Evolutionary conservation across 371 early-diverging fungal species (phyloP), one percentile per base, ranked within the genome.

Genomic region (Mortierella sp.): DNA sequence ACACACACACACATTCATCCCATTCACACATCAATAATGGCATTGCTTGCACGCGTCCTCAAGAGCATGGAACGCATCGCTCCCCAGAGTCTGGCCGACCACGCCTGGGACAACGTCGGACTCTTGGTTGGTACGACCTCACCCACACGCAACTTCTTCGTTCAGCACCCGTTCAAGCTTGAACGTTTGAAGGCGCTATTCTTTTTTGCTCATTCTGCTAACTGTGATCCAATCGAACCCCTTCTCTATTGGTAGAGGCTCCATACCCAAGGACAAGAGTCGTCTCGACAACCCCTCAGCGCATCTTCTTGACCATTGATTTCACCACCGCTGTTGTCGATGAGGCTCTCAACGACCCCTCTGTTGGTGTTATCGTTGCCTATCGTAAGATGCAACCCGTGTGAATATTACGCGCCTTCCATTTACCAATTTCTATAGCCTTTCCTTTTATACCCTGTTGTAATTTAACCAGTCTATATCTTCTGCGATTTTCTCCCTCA

Each of bases 71-170:
- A 95, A 88, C 92, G 91, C 73, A 93, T 98, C 83, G 98, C 98
- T 76, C 99, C 99, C 41, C 88, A 97, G 75, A 91, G 91, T 74
- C 91, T 97, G 65, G 98, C 99, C 8, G 97, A 97, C 56, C 89
- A 90, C 5, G 89, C 95, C 5, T 99, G 99, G 99, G 99, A 99
- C 88, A 99, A 99, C 90, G 98, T 98, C 49, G 98, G 99, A 46
- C 88, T 96, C 41, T 91, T 98, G 71, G 90, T 99, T 44, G 98
- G 95, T 94, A 90, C 70, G 82, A 21, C 7, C 48, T 35, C 8
- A 48, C 11, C 1, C 11, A 27, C 35, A 7, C 16, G 14, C 27
- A 11, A 48, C 4, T 29, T 27, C 11, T 60, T 58, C 70, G 71
- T 71, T 65, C 71, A 5, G 24, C 10, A 44, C 74, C 10, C 71